Evolutionary conservation across 2,329 filamentous ascomycete genomes (phyloP).

Genomic region (Cucurbitaria berberidis): DNA sequence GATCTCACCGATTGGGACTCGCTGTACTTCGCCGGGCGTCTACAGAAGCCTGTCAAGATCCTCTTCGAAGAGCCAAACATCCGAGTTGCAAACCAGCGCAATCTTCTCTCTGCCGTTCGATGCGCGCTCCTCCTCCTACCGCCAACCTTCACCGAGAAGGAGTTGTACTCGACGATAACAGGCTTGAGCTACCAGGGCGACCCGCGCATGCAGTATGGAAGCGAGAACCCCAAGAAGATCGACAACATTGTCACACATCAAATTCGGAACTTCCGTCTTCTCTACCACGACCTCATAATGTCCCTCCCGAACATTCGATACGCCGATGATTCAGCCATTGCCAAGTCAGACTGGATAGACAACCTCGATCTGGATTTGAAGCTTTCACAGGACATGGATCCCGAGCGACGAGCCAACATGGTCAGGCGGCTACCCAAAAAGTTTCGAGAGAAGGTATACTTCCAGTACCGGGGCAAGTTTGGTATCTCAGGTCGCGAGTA

Average conservation of each 20-base stretch:
- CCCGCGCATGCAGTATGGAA: constrained; percentile 89
- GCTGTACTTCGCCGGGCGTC: constrained; percentile 90
- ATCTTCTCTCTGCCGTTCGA: constrained; percentile 88
- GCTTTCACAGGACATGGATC: constrained; percentile 90
- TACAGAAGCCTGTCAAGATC: constrained; percentile 98
- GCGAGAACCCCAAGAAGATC: constrained; percentile 91
- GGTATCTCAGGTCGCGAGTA: constrained; percentile 85
- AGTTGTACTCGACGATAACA: constrained; percentile 90
- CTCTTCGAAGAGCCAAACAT: constrained; percentile 91
- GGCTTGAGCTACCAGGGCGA: constrained; percentile 94
- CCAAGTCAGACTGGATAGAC: constrained; percentile 66
- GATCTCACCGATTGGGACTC: constrained; percentile 93
- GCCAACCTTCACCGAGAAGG: constrained; percentile 79
- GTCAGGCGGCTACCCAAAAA: constrained; percentile 85
- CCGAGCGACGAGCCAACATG: constrained; percentile 91
- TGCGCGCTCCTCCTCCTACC: constrained; percentile 88
- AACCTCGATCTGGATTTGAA: constrained; percentile 64
- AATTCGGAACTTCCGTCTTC: constrained; percentile 84
- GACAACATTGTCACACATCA: constrained; percentile 93
- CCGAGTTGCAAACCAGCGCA: constrained; percentile 93
- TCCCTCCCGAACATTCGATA: constrained; percentile 89
- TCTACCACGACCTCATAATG: constrained; percentile 88
- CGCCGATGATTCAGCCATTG: constrained; percentile 65
- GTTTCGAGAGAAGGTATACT: constrained; percentile 90
- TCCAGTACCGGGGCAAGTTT: constrained; percentile 91